Evolutionary conservation across 192 early-diverging fungal species (phyloP).

Genomic region (Pilaira anomala): DNA sequence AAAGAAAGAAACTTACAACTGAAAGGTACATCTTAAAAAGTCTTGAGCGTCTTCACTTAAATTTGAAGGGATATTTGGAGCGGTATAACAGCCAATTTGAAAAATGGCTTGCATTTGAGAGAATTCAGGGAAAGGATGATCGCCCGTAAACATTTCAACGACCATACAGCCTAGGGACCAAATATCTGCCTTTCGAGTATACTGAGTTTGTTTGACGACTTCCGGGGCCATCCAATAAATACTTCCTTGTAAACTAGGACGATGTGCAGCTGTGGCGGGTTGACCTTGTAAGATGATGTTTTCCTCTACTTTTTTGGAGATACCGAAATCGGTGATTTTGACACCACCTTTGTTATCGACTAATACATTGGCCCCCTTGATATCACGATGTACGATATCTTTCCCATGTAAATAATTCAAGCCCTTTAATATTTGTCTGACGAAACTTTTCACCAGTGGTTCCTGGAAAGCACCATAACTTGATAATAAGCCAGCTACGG

Average conservation of each 20-base stretch:
- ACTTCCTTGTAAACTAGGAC: slow-evolving; percentile 89
- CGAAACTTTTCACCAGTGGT: slow-evolving; percentile 76
- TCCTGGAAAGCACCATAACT: slow-evolving; percentile 89
- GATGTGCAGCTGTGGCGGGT: slow-evolving; percentile 41
- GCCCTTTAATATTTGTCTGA: slow-evolving; percentile 88
- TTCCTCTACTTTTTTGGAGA: slow-evolving; percentile 92
- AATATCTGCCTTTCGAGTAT: slow-evolving; percentile 90
- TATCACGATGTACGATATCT: slow-evolving; percentile 96
- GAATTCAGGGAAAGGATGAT: slow-evolving; percentile 84
- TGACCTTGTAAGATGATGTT: slow-evolving; percentile 42
- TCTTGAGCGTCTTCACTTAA: slow-evolving; percentile 67
- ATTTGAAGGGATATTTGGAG: slow-evolving; percentile 76
- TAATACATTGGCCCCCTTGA: slow-evolving; percentile 93
- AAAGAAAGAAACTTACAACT: slow-evolving; percentile 48
- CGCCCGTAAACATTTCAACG: slow-evolving; percentile 98
- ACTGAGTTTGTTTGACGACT: slow-evolving; percentile 89
- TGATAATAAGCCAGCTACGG: slow-evolving; percentile 79
- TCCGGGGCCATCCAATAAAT: slow-evolving; percentile 97
- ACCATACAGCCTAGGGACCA: slow-evolving; percentile 94
- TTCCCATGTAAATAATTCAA: slow-evolving; percentile 92
- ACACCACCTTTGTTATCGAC: slow-evolving; percentile 90
- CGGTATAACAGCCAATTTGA: slow-evolving; percentile 76
- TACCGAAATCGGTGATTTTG: slow-evolving; percentile 99
- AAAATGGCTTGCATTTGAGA: slow-evolving; percentile 82
- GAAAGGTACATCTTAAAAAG: slow-evolving; percentile 82